Conservation (phyloP, 2,329 filamentous ascomycete genomes). For the Aspergillus sp. region DNA sequence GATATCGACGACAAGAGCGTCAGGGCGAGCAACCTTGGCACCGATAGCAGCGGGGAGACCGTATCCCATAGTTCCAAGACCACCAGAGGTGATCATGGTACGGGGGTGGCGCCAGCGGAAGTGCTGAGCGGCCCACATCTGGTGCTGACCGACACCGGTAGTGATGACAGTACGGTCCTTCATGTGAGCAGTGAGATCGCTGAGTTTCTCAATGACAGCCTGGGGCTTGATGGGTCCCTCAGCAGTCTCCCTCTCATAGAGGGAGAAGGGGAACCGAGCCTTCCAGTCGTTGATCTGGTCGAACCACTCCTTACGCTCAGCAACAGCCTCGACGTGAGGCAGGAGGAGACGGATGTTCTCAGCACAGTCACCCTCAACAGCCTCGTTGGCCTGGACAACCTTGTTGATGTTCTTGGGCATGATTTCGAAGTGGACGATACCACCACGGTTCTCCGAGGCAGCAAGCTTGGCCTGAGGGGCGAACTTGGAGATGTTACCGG, state of each 20-base stretch:
- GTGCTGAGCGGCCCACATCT: constrained; percentile 98
- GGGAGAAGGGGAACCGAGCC: constrained; percentile 77
- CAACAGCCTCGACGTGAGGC: constrained; percentile 66
- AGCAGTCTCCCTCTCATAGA: constrained; percentile 76
- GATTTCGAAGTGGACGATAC: constrained; percentile 97
- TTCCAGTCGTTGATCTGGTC: constrained; percentile 89
- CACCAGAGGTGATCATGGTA: constrained; percentile 94
- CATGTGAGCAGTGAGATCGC: constrained; percentile 74
- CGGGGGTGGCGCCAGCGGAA: constrained; percentile 91
- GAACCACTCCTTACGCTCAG: constrained; percentile 82
- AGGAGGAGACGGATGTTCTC: constrained; percentile 75
- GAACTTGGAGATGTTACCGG: constrained; percentile 77
- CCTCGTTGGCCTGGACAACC: constrained; percentile 93
- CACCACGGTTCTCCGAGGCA: constrained; percentile 80
- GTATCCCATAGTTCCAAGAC: constrained; percentile 93
- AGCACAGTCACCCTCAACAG: constrained; percentile 88
- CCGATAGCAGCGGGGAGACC: constrained; percentile 94
- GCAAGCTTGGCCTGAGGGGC: constrained; percentile 85
- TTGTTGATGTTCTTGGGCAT: constrained; percentile 99
- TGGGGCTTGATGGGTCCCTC: constrained; percentile 91
- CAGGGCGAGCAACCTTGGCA: constrained; percentile 80
- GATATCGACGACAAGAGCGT: constrained; percentile 89
- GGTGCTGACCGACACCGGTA: constrained; percentile 95
- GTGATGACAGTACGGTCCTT: constrained; percentile 86
- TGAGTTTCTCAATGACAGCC: constrained; percentile 86